Evolutionary conservation across 164 flowering plant species (phyloP).

Genomic region (Buxus sempervirens): DNA sequence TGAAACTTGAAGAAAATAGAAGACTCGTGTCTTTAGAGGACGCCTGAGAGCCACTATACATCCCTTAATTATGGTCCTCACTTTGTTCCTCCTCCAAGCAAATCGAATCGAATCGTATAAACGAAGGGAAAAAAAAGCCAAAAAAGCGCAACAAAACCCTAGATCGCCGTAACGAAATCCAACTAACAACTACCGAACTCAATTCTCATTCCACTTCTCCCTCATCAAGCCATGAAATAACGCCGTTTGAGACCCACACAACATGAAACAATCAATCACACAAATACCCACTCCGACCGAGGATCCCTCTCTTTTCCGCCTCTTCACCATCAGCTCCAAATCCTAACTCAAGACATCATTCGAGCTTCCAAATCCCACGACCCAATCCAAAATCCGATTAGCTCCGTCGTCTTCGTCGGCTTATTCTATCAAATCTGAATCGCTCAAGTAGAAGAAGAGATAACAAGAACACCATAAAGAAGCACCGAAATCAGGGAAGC

Average conservation of each 20-base stretch:
- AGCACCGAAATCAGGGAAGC: slow-evolving; percentile 23
- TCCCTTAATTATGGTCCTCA: slow-evolving; percentile 1
- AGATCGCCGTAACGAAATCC: neutral
- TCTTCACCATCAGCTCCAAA: slow-evolving; percentile 6
- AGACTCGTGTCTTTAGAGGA: slow-evolving; percentile 18
- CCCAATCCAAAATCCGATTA: neutral
- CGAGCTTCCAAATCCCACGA: neutral
- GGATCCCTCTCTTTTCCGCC: slow-evolving; percentile 10
- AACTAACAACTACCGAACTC: neutral
- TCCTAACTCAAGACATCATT: neutral
- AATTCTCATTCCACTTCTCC: neutral
- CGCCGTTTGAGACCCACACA: neutral
- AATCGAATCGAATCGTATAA: slow-evolving; percentile 10
- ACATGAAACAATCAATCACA: neutral
- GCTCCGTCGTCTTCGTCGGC: neutral
- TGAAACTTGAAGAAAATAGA: slow-evolving; percentile 18
- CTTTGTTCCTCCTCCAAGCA: neutral
- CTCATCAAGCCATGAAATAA: neutral
- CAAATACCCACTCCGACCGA: slow-evolving; percentile 4
- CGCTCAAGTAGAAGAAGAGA: neutral
- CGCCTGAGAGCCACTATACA: slow-evolving; percentile 21
- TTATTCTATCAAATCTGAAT: neutral
- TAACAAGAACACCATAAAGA: neutral
- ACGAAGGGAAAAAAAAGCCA: neutral
- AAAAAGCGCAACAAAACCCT: slow-evolving; percentile 1